Evolutionary conservation across 805 yeast genomes (phyloP), one percentile per base, ranked within the genome.

Genomic region (Wilhelminamyces savonicus): DNA sequence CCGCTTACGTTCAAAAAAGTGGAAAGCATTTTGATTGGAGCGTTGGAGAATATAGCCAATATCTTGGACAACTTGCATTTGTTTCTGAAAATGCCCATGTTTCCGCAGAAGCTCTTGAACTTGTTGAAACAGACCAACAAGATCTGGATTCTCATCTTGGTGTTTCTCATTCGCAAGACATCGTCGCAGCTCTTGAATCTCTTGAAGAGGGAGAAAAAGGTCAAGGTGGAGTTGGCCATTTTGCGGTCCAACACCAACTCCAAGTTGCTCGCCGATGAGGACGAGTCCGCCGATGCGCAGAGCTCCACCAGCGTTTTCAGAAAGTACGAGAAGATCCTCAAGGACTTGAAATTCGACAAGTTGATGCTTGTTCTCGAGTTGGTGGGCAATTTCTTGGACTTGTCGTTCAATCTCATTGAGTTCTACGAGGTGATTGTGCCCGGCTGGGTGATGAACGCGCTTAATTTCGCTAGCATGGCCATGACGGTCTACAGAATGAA

Each of bases 401-500:
- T 64, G 39, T 37, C 50, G 6, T 64, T 64, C 41, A 64, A 64
- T 32, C 34, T 55, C 26, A 61, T 64, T 29, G 71, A 64, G 37
- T 44, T 58, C 12, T 56, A 55, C 27, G 53, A 53, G 3, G 24
- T 59, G 17, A 45, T 46, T 3, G 58, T 64, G 7, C 69, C 69
- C 3, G 59, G 54, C 22, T 62, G 69, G 68, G 45, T 62, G 28
- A 61, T 64, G 69, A 54, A 50, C 34, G 34, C 45, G 7, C 53
- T 64, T 46, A 64, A 62, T 36, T 45, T 56, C 29, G 55, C 66
- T 13, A 59, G 67, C 37, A 64, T 64, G 69, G 52, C 48, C 31
- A 64, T 64, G 71, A 60, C 69, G n/a, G 45, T 64, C 26, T 64
- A 64, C 54, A 60, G 71, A 50, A 64, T 64, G 71, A 64, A 64